Evolutionary conservation across 805 yeast genomes (phyloP), one percentile per base, ranked within the genome.

Genomic region (Cyberlindnera suaveolens): DNA sequence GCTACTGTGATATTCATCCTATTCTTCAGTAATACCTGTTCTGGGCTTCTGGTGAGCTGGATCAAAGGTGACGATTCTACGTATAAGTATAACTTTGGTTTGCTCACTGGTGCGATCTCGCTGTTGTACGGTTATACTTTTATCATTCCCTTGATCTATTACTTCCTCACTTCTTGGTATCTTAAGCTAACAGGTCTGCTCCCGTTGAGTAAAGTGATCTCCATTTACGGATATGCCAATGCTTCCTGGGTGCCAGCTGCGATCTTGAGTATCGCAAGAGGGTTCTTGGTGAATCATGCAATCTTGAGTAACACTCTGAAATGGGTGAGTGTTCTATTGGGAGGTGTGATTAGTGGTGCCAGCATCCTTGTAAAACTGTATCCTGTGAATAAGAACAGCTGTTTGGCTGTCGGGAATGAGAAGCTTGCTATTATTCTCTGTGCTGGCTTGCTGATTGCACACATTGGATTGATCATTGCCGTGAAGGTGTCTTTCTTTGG

Each of bases 201-300:
- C 13, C 71, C 80, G 8, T 65, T 83, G 48, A 70, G 80, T 5
- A 81, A 77, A 52, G 56, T 85, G 39, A 65, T 90, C 3, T 78
- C 91, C 5, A 72, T 88, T 30, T 90, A 85, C 63, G 96, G 97
- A 2, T 90, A 91, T 64, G 75, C 96, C 16, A 85, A 84, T 55
- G 65, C 83, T 5, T 74, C 80, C 45, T 90, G 97, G 96, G 66
- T 85, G n/a, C 95, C 96, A 1, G 81, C 87, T 18, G 82, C 90
- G 0, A 58, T 82, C 1, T 56, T 81, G 27, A 74, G 78, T 45
- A 70, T 84, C 13, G 60, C 81, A 30, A 73, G 85, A 42, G 80
- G 80, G 1, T 60, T 82, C 4, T 62, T 80, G 23, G 65, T 73
- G 6, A 66, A 72, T 46, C 67, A 73, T 36, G 57, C 66, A 3